phyloP scores from a whole-genome alignment of 176 grass and related monocot species.

The Zea luxurians region DNA sequence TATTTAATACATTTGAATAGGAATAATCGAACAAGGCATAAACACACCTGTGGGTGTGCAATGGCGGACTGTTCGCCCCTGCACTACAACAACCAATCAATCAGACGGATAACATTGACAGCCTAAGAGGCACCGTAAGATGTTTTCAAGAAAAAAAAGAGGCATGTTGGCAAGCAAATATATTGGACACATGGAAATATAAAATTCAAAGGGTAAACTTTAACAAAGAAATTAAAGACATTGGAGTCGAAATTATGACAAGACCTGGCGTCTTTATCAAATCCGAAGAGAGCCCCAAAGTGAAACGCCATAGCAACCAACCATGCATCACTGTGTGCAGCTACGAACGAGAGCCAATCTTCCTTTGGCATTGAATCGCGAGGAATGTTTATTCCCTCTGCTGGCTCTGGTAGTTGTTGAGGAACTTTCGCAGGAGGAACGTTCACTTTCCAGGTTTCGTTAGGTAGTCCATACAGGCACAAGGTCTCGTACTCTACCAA shows the following conservation, averaged over 20 bases:
- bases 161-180: background rate
- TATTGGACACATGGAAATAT: background rate
- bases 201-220: background rate
- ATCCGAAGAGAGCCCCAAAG: conserved; percentile 54
- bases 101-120: background rate
- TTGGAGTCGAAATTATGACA: conserved; percentile 9
- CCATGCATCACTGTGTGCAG: conserved; percentile 84
- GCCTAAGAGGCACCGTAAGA: background rate
- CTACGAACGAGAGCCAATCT: conserved; percentile 66
- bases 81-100: no score
- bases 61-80: no score
- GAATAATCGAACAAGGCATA: no score
- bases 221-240: background rate
- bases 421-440: conserved; percentile 62
- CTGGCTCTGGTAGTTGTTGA: conserved; percentile 69
- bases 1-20: no score
- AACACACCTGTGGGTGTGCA: no score
- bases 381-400: conserved; percentile 80
- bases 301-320: conserved; percentile 68
- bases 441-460: conserved; percentile 66
- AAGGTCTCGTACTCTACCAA: conserved; percentile 68
- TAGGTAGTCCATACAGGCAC: conserved; percentile 62
- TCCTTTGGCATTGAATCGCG: conserved; percentile 52
- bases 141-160: background rate
- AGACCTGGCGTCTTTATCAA: conserved; percentile 67